Conservation (phyloP, 495 filamentous ascomycete genomes). For the Neurospora hispaniola region DNA sequence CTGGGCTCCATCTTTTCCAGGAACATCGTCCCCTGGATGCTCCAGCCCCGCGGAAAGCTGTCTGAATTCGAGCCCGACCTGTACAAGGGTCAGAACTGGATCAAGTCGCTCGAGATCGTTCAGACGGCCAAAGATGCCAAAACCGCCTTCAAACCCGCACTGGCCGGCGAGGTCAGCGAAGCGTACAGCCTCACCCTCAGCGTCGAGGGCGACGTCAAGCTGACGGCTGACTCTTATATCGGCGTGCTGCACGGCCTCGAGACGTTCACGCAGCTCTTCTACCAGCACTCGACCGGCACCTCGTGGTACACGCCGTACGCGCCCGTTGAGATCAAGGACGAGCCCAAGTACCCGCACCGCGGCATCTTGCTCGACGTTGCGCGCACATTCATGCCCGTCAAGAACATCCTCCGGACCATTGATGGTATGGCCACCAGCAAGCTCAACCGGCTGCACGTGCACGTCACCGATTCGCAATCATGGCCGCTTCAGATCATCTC, state of each 20-base stretch:
- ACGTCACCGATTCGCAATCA: conserved; percentile 72
- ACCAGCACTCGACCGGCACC: conserved; percentile 43
- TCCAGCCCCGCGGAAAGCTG: conserved; percentile 45
- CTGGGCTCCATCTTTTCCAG: conserved; percentile 45
- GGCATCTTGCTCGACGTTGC: conserved; percentile 66
- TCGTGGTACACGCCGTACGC: conserved; percentile 54
- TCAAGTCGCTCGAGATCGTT: conserved; percentile 46
- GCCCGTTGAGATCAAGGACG: conserved; percentile 55
- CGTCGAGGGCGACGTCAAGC: conserved; percentile 41
- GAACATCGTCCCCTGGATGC: conserved; percentile 66
- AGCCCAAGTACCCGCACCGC: conserved; percentile 58
- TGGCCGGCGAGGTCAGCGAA: conserved; percentile 57
- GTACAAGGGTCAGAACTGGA: conserved; percentile 30
- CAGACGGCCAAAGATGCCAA: conserved; percentile 46
- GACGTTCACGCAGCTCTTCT: conserved; percentile 70
- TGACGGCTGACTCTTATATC: conserved; percentile 50
- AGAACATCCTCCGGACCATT: conserved; percentile 56
- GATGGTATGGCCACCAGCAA: conserved; percentile 67
- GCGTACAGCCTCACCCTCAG: conserved; percentile 55
- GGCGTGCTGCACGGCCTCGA: conserved; percentile 58
- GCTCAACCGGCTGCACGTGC: conserved; percentile 68
- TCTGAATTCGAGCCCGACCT: conserved; percentile 49
- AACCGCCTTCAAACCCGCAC: conserved; percentile 40
- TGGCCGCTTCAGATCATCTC: conserved; percentile 73
- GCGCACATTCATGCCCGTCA: conserved; percentile 51